phyloP scores from a whole-genome alignment of 345 rosid species.

The Eucalyptus lansdowneana region DNA sequence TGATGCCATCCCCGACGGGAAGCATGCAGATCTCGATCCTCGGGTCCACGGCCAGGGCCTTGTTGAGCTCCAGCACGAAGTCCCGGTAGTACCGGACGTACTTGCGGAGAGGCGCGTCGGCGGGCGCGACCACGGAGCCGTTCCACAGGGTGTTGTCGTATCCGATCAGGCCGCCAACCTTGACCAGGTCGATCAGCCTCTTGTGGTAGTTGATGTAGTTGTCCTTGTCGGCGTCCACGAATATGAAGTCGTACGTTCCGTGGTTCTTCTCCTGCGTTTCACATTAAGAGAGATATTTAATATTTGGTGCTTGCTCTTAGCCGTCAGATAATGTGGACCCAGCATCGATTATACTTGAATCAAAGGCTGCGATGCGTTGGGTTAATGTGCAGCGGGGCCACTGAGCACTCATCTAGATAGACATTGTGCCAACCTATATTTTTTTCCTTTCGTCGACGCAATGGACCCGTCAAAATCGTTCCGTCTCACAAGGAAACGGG shows the following conservation, averaged over 20 bases:
- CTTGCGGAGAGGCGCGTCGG: conserved; percentile 79
- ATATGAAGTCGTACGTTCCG: conserved; percentile 75
- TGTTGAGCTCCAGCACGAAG: conserved; percentile 88
- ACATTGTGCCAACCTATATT: background rate
- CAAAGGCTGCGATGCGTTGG: background rate
- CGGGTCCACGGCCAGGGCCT: conserved; percentile 93
- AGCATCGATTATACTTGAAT: background rate
- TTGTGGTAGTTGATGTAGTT: conserved; percentile 89
- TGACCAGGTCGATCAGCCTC: conserved; percentile 70
- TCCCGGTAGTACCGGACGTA: conserved; percentile 87
- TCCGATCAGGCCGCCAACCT: conserved; percentile 85
- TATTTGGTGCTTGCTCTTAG: background rate
- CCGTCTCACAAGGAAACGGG: background rate
- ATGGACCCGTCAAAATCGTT: background rate
- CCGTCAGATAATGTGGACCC: background rate
- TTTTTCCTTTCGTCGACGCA: background rate
- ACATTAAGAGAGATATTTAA: background rate
- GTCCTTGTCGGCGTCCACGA: conserved; percentile 98
- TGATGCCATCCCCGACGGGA: conserved; percentile 93
- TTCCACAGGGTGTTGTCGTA: conserved; percentile 98
- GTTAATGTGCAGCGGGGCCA: background rate
- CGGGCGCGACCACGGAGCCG: conserved; percentile 83
- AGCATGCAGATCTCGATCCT: conserved; percentile 97
- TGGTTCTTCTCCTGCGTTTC: conserved; percentile 52
- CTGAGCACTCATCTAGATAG: background rate